Conservation (phyloP, 441 rosid genomes). For the Pelargonium myrrhifolium region DNA sequence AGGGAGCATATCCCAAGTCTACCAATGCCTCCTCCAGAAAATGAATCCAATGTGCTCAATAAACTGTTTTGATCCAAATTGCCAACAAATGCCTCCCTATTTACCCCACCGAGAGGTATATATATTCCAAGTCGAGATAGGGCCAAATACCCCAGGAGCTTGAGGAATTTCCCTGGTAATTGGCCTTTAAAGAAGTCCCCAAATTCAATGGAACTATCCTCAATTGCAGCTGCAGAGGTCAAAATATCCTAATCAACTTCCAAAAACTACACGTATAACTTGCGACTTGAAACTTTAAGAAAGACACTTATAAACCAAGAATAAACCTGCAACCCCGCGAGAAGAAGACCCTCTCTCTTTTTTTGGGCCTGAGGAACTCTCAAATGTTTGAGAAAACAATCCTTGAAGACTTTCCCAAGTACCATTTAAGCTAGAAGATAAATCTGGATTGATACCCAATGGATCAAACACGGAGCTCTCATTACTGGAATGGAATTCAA, state of each 20-base stretch:
- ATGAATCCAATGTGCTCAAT: conserved; percentile 86
- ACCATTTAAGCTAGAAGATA: conserved; percentile 34
- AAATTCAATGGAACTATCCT: conserved; percentile 94
- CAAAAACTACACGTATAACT: conserved; percentile 10
- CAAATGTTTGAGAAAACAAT: conserved; percentile 45
- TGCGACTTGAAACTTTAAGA: conserved; percentile 4
- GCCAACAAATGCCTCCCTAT: conserved; percentile 81
- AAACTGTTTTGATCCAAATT: conserved; percentile 89
- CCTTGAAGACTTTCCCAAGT: conserved; percentile 53
- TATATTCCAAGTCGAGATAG: conserved; percentile 89
- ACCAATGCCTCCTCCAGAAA: conserved; percentile 97
- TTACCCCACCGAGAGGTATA: conserved; percentile 90
- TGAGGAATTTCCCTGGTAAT: conserved; percentile 83
- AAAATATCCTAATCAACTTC: conserved; percentile 25
- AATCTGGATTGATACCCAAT: conserved; percentile 62
- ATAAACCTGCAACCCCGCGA: conserved; percentile 80
- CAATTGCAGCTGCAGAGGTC: conserved; percentile 77
- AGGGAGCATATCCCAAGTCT: conserved; percentile 94
- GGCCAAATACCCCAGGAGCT: conserved; percentile 76
- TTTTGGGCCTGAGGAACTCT: conserved; percentile 55
- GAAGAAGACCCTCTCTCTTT: conserved; percentile 59
- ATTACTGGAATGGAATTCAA: conserved; percentile 41
- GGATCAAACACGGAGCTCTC: conserved; percentile 68
- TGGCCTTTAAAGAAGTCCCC: conserved; percentile 96
- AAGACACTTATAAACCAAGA: conserved; percentile 14